These are phyloP conservation scores for Citrus australasica DNA, from an alignment of 345 rosid species.

Conservation along the genomic window DNA sequence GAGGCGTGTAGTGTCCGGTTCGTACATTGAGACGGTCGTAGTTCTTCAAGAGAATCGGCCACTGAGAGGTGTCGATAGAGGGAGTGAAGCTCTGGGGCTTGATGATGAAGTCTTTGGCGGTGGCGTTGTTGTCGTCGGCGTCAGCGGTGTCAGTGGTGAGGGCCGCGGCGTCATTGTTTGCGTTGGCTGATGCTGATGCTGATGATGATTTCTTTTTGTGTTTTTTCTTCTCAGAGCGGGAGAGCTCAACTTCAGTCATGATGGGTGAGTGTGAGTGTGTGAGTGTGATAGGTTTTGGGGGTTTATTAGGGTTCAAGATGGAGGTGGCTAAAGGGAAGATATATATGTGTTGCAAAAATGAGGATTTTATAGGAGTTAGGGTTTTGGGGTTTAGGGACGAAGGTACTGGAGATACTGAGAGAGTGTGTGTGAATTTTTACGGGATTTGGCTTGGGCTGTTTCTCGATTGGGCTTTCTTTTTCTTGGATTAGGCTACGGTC, in stretches of 20 bases:
- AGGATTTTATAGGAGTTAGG: slow-evolving; percentile 28
- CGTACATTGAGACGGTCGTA: slow-evolving; percentile 89
- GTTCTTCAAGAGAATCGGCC: slow-evolving; percentile 95
- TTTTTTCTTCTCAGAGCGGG: slow-evolving; percentile 67
- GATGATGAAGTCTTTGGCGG: slow-evolving; percentile 57
- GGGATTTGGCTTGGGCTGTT: background rate
- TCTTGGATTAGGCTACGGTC: background rate
- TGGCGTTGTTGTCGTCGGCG: slow-evolving; percentile 1
- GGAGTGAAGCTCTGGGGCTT: slow-evolving; percentile 84
- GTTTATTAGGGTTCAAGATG: slow-evolving; percentile 10
- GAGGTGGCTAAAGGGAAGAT: background rate
- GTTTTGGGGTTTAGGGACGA: slow-evolving; percentile 26
- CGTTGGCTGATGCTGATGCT: background rate
- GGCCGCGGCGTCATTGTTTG: background rate
- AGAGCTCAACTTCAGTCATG: slow-evolving; percentile 65
- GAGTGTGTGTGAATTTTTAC: background rate
- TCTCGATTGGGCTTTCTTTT: background rate
- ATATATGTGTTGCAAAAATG: background rate
- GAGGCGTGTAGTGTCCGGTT: slow-evolving; percentile 96
- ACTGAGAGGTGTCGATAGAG: slow-evolving; percentile 71
- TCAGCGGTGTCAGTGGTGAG: background rate
- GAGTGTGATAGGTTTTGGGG: too few species aligned
- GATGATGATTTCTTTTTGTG: slow-evolving; percentile 34
- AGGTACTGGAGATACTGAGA: background rate
- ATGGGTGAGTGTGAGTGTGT: background rate